Conservation (phyloP, 169 alveolate genomes). For the Cryptosporidium sp. region DNA sequence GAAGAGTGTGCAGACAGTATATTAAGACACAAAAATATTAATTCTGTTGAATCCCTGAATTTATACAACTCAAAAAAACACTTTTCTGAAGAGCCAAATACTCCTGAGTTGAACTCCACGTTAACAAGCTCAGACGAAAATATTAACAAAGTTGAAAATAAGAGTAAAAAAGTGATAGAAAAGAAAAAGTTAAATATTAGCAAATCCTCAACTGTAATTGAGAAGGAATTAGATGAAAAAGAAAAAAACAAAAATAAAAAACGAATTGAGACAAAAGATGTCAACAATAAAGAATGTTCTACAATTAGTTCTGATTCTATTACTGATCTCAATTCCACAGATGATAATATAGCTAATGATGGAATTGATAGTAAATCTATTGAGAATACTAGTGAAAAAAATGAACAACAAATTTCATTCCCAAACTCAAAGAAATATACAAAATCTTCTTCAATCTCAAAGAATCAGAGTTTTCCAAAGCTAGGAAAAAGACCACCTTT, state of each 20-base stretch:
- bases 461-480: not conserved
- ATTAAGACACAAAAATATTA: not conserved
- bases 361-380: not conserved
- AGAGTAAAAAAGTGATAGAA: not conserved
- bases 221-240: not conserved
- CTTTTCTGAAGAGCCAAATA: not conserved
- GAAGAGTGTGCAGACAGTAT: not conserved
- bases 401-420: not conserved
- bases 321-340: not conserved
- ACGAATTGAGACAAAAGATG: not conserved
- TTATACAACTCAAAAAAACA: not conserved
- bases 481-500: constrained; percentile 8
- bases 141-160: not conserved
- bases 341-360: not conserved
- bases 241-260: constrained; percentile 1
- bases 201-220: not conserved
- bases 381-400: not conserved
- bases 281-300: not conserved
- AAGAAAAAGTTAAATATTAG: not conserved
- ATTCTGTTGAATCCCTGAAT: constrained; percentile 1
- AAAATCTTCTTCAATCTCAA: not conserved
- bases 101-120: not conserved
- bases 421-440: not conserved
- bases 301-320: not conserved
- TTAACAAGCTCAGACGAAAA: not conserved